Base-by-base conservation (phyloP, 768 basidiomycete genomes). In the Tubosaeta sp. region DNA sequence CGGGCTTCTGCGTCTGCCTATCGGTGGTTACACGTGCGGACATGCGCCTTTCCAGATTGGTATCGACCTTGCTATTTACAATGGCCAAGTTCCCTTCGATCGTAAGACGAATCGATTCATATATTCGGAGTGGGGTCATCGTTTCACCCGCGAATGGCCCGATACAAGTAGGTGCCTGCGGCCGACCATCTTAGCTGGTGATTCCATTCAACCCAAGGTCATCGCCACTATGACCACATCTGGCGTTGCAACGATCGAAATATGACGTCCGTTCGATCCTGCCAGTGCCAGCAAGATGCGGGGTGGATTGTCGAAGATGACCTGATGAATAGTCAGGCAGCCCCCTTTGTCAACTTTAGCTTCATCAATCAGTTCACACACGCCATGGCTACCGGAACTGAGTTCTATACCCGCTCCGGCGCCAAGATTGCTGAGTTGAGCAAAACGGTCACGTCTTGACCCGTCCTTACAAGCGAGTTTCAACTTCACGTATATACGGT, bases 291-390 rank as follows among this genome's bases (percentile, higher is more conserved):
- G 6, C 18, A 35, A 27, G 47, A 19, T 5, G 51, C 36, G 6
- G 45, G 47, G 11, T 52, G 51, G 46, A 36, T 52, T 13, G 40
- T 47, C 3, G 45, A 46, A 29, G 51, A 52, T 29, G 42, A 18
- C 22, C 1, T 3, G 18, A 10, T 4, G 1, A 14, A 22, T 1
- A 16, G 12, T 19, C 22, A 8, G 31, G 21, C 7, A 5, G 45
- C 35, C 8, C n/a, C 31, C 11, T 18, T 47, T 14, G 46, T 32
- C 46, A 14, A 52, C 32, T 52, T 52, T 47, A 19, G 45, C 22
- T 36, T 32, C 3, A 12, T 47, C 19, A 43, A 19, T 6, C n/a
- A n/a, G n/a, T 47, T 52, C 13, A 39, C 40, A 19, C 7, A 47
- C 5, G 48, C 47, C 2, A 6, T 9, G 38, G 43, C 44, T 10